phyloP scores from a whole-genome alignment of 768 basidiomycete species.

The Naematelia aurantialba region DNA sequence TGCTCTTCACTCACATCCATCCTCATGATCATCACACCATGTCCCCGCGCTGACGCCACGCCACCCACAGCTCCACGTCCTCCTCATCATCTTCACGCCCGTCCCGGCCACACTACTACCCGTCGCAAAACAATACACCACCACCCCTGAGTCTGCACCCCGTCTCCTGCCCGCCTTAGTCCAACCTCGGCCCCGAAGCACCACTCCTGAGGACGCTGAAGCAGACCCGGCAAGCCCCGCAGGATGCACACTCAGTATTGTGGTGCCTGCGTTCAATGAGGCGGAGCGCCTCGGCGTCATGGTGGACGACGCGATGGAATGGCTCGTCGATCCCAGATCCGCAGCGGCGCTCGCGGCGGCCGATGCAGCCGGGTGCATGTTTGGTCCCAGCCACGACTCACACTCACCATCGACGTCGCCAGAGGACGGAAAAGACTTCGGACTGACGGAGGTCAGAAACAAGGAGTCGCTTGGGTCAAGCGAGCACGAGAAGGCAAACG shows the following conservation, averaged over 20 bases:
- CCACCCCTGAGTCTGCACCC: slow-evolving; percentile 54
- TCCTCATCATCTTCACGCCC: slow-evolving; percentile 72
- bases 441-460: no score
- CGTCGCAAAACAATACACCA: slow-evolving; percentile 69
- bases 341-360: neutral
- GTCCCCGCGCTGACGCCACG: no score
- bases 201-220: slow-evolving; percentile 34
- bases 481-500: neutral
- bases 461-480: no score
- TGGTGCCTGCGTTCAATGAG: slow-evolving; percentile 92
- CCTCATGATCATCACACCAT: neutral
- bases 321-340: slow-evolving; percentile 47
- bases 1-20: neutral
- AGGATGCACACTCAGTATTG: slow-evolving; percentile 63
- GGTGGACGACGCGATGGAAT: slow-evolving; percentile 64
- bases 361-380: no score
- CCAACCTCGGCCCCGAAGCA: neutral
- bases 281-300: slow-evolving; percentile 74
- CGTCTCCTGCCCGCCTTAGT: slow-evolving; percentile 55
- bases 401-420: no score
- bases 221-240: slow-evolving; percentile 59
- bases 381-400: no score
- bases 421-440: no score
- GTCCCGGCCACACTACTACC: slow-evolving; percentile 60
- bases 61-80: slow-evolving; percentile 70